phyloP scores from a whole-genome alignment of 306 rosid genomes.

The Trifolium fragiferum region DNA sequence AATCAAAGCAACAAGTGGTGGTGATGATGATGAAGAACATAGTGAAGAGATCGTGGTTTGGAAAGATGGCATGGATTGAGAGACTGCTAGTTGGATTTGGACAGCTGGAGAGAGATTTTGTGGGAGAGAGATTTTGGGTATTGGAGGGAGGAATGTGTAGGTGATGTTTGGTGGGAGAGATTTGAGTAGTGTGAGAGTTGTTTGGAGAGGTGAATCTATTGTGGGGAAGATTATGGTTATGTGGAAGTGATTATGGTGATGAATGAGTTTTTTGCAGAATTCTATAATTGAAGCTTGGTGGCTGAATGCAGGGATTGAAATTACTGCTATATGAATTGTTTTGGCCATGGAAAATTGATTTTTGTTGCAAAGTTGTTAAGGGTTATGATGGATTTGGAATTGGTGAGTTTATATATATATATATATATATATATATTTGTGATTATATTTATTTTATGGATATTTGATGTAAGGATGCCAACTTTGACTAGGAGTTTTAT shows the following conservation, averaged over 20 bases:
- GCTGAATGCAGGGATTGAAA: conserved; percentile 37
- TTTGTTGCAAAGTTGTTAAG: neutral
- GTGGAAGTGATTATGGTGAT: conserved; percentile 30
- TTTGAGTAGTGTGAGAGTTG: conserved; percentile 32
- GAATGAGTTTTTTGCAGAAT: conserved; percentile 39
- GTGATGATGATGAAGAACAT: conserved; percentile 2
- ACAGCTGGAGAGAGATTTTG: neutral
- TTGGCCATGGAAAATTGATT: conserved; percentile 35
- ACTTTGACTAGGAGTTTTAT: neutral
- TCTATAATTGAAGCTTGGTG: conserved; percentile 44
- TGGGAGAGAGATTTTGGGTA: conserved; percentile 24
- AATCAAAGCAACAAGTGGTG: conserved; percentile 37
- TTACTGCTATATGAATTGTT: conserved; percentile 37
- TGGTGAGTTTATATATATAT: neutral
- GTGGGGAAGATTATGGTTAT: conserved; percentile 49
- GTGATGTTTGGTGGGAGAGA: neutral
- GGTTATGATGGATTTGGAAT: neutral
- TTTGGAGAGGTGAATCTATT: conserved; percentile 6
- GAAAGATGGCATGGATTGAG: conserved; percentile 41
- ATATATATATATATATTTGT: neutral
- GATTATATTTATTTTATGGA: neutral
- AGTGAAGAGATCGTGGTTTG: conserved; percentile 12
- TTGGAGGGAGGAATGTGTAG: conserved; percentile 43
- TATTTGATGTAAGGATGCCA: neutral
- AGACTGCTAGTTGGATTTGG: conserved; percentile 20